Evolutionary conservation across 2,329 filamentous ascomycete species (phyloP).

Genomic region (Westerdykella ornata): DNA sequence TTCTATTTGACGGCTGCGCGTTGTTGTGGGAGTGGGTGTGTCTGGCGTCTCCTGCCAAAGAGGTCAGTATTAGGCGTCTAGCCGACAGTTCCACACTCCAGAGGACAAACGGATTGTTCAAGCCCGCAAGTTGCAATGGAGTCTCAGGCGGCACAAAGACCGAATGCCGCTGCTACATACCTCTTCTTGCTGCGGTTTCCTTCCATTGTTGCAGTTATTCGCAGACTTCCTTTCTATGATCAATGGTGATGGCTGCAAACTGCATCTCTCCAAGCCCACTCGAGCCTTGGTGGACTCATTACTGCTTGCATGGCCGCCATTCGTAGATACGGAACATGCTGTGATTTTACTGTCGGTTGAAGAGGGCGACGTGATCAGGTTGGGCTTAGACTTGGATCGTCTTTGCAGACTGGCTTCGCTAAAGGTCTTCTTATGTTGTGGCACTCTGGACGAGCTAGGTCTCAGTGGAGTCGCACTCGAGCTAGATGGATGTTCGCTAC

Average conservation of each 20-base stretch:
- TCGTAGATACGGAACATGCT: conserved; percentile 13
- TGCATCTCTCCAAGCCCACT: conserved; percentile 12
- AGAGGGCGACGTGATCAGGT: conserved; percentile 15
- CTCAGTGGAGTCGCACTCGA: conserved; percentile 10
- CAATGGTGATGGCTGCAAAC: conserved; percentile 18
- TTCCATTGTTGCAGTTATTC: conserved; percentile 6
- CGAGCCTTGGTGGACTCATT: conserved; percentile 15
- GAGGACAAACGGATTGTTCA: conserved; percentile 22
- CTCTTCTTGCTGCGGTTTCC: conserved; percentile 16
- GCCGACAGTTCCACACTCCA: no score
- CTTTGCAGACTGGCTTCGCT: conserved; percentile 17
- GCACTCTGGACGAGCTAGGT: conserved; percentile 15
- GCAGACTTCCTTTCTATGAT: conserved; percentile 17
- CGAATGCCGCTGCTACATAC: conserved; percentile 27
- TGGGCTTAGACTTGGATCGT: conserved; percentile 16
- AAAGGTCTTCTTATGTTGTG: conserved; percentile 19
- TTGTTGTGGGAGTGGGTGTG: no score
- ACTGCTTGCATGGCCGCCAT: conserved; percentile 13
- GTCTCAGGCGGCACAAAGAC: conserved; percentile 6
- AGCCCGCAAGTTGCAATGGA: conserved; percentile 6
- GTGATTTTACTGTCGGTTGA: conserved; percentile 22
- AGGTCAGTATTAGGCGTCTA: no score
- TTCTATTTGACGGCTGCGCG: conserved; percentile 12
- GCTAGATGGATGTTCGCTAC: conserved; percentile 18
- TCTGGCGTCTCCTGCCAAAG: no score